These are phyloP conservation scores for Mollisia scopiformis DNA, from an alignment of 2,329 filamentous ascomycete species.

Conservation along the genomic window DNA sequence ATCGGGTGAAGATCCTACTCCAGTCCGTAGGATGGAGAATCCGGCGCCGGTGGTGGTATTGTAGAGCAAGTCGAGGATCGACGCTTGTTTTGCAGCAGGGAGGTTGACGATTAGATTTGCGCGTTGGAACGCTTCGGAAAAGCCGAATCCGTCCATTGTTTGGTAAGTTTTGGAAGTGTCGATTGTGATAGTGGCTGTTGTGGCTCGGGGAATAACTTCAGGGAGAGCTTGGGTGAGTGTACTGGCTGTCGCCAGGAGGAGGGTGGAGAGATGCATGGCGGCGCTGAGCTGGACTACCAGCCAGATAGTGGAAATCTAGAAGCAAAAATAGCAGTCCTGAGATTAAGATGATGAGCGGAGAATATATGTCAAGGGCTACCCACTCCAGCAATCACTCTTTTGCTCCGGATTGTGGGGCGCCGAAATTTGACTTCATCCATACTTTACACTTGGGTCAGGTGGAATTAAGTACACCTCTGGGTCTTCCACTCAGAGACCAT, in stretches of 20 bases:
- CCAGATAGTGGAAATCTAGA: neutral
- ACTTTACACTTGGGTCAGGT: neutral
- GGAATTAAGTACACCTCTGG: neutral
- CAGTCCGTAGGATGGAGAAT: slow-evolving; percentile 53
- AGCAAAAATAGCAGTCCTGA: neutral
- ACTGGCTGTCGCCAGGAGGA: neutral
- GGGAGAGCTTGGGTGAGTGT: neutral
- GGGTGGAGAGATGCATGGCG: neutral
- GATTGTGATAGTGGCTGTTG: slow-evolving; percentile 21
- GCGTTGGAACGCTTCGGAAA: slow-evolving; percentile 51
- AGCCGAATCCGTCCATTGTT: slow-evolving; percentile 51
- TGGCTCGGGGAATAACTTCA: neutral
- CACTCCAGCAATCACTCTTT: no score
- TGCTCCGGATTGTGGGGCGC: neutral
- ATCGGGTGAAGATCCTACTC: slow-evolving; percentile 44
- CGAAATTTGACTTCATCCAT: neutral
- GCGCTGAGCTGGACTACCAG: neutral
- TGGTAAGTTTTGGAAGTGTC: slow-evolving; percentile 31
- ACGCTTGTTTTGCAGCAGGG: slow-evolving; percentile 33
- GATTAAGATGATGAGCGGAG: neutral
- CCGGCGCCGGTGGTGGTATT: slow-evolving; percentile 49
- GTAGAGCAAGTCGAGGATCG: slow-evolving; percentile 50
- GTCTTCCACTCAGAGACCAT: neutral
- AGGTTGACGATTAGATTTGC: slow-evolving; percentile 45
- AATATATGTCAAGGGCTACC: neutral